Evolutionary conservation across 1,139 yeast genomes (phyloP).

Genomic region (Dujonia santamariae): DNA sequence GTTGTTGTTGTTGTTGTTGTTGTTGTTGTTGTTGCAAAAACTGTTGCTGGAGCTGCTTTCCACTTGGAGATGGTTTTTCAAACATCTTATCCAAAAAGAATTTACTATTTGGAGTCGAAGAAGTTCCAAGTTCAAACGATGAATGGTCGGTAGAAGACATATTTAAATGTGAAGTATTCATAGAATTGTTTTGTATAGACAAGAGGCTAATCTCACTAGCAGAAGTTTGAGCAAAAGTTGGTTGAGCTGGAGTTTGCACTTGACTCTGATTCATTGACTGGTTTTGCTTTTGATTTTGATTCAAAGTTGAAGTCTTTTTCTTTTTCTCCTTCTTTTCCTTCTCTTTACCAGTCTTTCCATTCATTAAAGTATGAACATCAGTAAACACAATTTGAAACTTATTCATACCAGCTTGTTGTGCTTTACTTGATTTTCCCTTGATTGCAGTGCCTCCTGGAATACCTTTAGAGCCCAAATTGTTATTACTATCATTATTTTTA

Average conservation of each 20-base stretch:
- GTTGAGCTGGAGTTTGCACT: conserved; percentile 1
- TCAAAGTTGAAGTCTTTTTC: neutral
- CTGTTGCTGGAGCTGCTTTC: neutral
- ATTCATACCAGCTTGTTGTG: conserved; percentile 43
- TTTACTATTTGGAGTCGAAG: conserved; percentile 44
- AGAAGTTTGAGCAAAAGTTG: neutral
- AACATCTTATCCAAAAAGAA: conserved; percentile 39
- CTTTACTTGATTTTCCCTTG: conserved; percentile 12
- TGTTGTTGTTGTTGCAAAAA: conserved; percentile 1
- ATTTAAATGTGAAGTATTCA: conserved; percentile 23
- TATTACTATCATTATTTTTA: neutral
- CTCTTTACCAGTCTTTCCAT: conserved; percentile 30
- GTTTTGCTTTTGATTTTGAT: neutral
- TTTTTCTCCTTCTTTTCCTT: neutral
- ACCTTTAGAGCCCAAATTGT: no score
- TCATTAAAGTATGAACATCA: conserved; percentile 46
- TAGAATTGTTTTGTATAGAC: conserved; percentile 26
- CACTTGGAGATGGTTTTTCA: conserved; percentile 35
- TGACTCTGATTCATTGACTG: neutral
- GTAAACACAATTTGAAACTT: conserved; percentile 54
- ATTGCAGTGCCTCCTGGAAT: neutral
- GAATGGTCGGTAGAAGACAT: conserved; percentile 25
- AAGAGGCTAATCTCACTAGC: conserved; percentile 14
- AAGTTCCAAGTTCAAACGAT: conserved; percentile 35
- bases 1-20: neutral